Conservation (phyloP, 306 rosid species). For the Inga leiocalycina region DNA sequence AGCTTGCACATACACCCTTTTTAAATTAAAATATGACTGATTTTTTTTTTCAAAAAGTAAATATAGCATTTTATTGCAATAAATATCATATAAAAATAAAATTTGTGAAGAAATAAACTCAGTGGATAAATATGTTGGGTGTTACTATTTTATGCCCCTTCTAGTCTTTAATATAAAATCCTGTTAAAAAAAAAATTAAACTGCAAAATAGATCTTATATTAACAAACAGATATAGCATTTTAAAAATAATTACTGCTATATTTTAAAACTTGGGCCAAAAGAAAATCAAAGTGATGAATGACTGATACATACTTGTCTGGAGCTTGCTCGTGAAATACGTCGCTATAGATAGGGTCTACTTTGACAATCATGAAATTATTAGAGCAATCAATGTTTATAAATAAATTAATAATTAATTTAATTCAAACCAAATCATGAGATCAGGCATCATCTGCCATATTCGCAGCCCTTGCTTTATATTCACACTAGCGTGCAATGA, state of each 20-base stretch:
- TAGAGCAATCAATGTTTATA: not conserved
- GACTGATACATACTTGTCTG: not conserved
- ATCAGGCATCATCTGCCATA: not conserved
- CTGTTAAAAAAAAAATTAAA: no score
- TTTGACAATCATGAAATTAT: not conserved
- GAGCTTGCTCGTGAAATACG: not conserved
- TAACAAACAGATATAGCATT: not conserved
- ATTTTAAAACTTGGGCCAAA: not conserved
- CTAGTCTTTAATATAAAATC: no score
- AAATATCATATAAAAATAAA: not conserved
- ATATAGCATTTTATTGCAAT: no score
- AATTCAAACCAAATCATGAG: not conserved
- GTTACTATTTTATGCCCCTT: not conserved
- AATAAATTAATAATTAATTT: not conserved
- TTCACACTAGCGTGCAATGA: not conserved
- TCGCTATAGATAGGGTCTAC: not conserved
- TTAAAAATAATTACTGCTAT: not conserved
- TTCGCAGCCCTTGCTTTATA: conserved; percentile 8
- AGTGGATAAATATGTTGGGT: not conserved
- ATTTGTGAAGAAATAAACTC: not conserved
- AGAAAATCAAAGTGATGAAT: not conserved
- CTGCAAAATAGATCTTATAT: no score
- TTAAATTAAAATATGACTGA: no score
- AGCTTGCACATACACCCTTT: no score
- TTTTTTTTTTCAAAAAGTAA: no score